Percentiles rank a stretch among this genome's conserved stretches.
Conservation (phyloP, 768 basidiomycete genomes). For the Hericium coralloides region DNA sequence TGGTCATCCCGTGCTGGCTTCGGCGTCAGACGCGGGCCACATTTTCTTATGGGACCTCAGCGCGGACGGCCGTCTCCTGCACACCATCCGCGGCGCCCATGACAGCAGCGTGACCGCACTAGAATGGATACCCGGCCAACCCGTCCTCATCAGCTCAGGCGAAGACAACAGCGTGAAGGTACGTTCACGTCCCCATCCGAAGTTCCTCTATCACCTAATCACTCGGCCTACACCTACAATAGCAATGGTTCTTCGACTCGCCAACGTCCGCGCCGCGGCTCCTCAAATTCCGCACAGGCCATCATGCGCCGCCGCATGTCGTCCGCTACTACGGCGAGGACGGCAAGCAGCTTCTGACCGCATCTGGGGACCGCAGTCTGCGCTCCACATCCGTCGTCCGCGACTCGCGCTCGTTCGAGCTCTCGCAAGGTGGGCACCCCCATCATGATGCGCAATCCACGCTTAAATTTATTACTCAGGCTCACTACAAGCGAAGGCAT, state of each 20-base stretch:
- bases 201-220: not conserved
- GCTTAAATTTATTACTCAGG: constrained; percentile 35
- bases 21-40: constrained; percentile 79
- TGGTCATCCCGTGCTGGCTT: constrained; percentile 81
- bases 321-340: constrained; percentile 97
- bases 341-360: constrained; percentile 87
- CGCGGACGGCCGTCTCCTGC: constrained; percentile 69
- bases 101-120: constrained; percentile 75
- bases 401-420: constrained; percentile 89
- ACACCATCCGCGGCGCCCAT: constrained; percentile 83
- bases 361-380: constrained; percentile 82
- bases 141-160: constrained; percentile 80
- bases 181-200: constrained; percentile 3
- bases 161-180: constrained; percentile 97
- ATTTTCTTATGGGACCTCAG: constrained; percentile 93
- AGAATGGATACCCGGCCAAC: constrained; percentile 92
- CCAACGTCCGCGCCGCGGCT: constrained; percentile 79
- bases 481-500: constrained; percentile 75
- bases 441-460: not conserved
- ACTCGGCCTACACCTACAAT: not conserved
- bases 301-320: constrained; percentile 82
- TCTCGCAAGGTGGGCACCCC: constrained; percentile 69
- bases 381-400: constrained; percentile 89
- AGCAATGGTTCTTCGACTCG: constrained; percentile 99
- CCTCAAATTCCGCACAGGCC: constrained; percentile 88